These are phyloP conservation scores for Gastrolobium villosum DNA, from an alignment of 306 rosid species.

Conservation along the genomic window DNA sequence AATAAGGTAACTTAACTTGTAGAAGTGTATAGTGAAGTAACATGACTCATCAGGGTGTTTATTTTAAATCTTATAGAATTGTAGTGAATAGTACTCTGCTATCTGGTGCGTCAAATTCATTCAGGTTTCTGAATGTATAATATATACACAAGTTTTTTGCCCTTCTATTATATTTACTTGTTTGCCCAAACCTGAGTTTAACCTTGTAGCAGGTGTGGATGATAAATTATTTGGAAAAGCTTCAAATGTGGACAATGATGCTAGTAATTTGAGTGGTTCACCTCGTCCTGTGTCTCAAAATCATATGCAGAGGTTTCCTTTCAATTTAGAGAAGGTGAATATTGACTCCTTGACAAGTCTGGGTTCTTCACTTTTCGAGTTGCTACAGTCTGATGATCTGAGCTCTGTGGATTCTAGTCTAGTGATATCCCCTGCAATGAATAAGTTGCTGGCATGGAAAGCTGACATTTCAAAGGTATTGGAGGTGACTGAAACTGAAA, in stretches of 20 bases:
- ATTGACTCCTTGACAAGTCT: constrained; percentile 53
- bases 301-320: constrained; percentile 57
- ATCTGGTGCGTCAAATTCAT: not conserved
- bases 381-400: constrained; percentile 65
- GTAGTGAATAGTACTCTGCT: constrained; percentile 12
- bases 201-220: constrained; percentile 63
- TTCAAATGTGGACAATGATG: constrained; percentile 55
- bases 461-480: constrained; percentile 74
- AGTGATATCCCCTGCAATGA: constrained; percentile 62
- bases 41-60: not conserved
- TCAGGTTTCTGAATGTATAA: not conserved
- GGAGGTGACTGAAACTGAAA: constrained; percentile 83
- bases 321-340: constrained; percentile 74
- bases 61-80: not conserved
- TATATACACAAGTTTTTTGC: not conserved
- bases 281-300: constrained; percentile 57
- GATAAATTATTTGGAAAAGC: constrained; percentile 65
- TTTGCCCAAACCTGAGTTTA: constrained; percentile 34
- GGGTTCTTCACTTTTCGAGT: constrained; percentile 61
- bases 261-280: constrained; percentile 58
- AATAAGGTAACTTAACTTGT: constrained; percentile 7
- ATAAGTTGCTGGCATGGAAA: constrained; percentile 72
- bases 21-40: constrained; percentile 1
- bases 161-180: not conserved
- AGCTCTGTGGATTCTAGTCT: constrained; percentile 57